A percentile compares a stretch with the other conserved stretches of the same genome.
phyloP scores from a whole-genome alignment of 2,329 filamentous ascomycete species.

The Dryadomyces quercivorus region DNA sequence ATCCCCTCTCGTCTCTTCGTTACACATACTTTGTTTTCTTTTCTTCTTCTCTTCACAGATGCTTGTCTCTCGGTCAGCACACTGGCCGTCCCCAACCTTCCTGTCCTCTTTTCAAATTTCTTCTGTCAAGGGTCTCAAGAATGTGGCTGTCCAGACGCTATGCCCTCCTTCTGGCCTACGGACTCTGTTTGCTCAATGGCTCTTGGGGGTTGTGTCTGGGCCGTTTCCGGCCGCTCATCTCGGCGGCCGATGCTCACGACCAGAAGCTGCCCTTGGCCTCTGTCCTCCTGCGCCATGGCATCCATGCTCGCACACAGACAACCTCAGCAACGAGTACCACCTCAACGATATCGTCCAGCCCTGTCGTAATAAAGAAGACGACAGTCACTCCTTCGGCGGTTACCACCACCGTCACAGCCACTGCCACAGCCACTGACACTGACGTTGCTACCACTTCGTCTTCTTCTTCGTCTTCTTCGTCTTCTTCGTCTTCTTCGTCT shows the following conservation, averaged over 20 bases:
- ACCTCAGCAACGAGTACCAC: neutral
- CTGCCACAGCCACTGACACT: too few species aligned
- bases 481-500: too few species aligned
- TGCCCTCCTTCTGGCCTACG: neutral
- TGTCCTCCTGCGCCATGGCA: neutral
- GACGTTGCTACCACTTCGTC: too few species aligned
- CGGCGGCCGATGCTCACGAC: too few species aligned
- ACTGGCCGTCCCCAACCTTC: too few species aligned
- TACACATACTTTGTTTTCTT: neutral
- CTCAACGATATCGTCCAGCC: neutral
- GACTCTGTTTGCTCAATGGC: neutral
- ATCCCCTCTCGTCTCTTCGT: neutral
- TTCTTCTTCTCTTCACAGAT: neutral
- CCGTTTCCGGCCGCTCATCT: neutral
- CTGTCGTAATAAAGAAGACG: neutral
- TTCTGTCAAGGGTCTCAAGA: neutral
- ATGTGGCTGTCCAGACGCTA: neutral
- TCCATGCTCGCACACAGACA: neutral
- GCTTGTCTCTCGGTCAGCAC: neutral
- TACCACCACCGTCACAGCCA: too few species aligned
- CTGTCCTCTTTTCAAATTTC: neutral
- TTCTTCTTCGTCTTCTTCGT: too few species aligned
- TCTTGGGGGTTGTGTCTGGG: neutral
- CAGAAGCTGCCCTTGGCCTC: neutral
- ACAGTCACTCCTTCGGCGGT: too few species aligned